Evolutionary conservation across 768 basidiomycete genomes (phyloP).

Genomic region (Sistotremastrum niveocremeum): DNA sequence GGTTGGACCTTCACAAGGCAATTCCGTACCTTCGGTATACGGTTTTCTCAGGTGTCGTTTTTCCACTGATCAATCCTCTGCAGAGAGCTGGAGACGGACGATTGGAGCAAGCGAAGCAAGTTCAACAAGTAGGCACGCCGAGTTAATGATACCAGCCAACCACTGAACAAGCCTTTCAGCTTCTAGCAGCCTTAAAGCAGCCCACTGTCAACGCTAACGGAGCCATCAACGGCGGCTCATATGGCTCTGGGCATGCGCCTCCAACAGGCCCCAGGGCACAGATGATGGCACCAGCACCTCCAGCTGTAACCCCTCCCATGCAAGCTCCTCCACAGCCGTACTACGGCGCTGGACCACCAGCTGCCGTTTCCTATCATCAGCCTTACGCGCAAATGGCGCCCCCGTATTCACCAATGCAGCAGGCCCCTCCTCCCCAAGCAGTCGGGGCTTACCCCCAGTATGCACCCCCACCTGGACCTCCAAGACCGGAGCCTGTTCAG

Average conservation of each 20-base stretch:
- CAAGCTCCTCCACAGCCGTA: conserved; percentile 10
- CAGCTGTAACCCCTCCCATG: conserved; percentile 14
- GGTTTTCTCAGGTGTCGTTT: conserved; percentile 14
- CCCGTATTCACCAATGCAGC: conserved; percentile 5
- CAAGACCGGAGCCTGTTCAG: conserved; percentile 16
- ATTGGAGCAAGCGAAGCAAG: conserved; percentile 75
- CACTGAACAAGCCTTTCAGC: conserved; percentile 16
- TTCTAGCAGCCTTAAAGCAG: conserved; percentile 71
- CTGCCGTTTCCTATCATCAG: conserved; percentile 14
- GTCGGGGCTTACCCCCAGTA: conserved; percentile 4
- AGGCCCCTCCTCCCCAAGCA: conserved; percentile 12
- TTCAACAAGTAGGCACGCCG: conserved; percentile 46
- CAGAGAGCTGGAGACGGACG: conserved; percentile 47
- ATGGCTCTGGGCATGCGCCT: conserved; percentile 20
- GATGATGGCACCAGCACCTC: conserved; percentile 22
- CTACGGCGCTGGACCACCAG: conserved; percentile 11
- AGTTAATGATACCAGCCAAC: neutral
- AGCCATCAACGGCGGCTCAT: conserved; percentile 8
- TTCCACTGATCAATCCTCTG: neutral
- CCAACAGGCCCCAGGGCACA: conserved; percentile 22
- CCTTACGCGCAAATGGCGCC: conserved; percentile 21
- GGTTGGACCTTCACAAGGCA: neutral
- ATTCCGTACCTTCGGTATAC: neutral
- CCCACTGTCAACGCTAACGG: conserved; percentile 27
- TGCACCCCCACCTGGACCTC: conserved; percentile 16